Evolutionary conservation across 2,329 filamentous ascomycete genomes (phyloP), one percentile per base, ranked within the genome.

Genomic region (Neofusicoccum sp.): DNA sequence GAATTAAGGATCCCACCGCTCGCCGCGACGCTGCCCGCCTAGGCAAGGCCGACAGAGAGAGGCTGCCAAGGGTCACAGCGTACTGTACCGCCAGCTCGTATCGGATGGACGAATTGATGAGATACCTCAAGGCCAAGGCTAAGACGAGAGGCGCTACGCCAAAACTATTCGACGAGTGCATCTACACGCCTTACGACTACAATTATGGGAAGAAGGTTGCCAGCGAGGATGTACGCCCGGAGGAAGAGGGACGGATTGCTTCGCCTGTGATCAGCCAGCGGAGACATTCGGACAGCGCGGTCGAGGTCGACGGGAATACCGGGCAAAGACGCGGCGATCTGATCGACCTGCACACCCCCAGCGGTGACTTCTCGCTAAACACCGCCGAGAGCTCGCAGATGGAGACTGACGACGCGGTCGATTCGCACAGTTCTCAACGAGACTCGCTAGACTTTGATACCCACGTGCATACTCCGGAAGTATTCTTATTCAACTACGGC

Each of bases 401-500:
- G n/a, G 67, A 70, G 41, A 36, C 59, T 60, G 63, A 47, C 33
- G 63, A 64, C 45, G 58, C 62, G 7, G 58, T 61, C 43, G 73
- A 47, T 68, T 30, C 44, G 11, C 43, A 38, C 20, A 57, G 59
- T 36, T 48, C 49, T 9, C 49, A 33, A 26, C 59, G 43, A 47
- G 59, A 61, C 31, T 57, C 59, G n/a, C 82, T 85, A 4, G 90
- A 96, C 71, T 90, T 97, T 64, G 92, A 97, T 71, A 96, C 85
- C 2, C 84, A 89, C 49, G 89, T 98, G 3, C 91, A 97, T 75
- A 96, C 90, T 0, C 93, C 95, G 0, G 95, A 99, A 74, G 84
- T 97, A 2, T 99, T 99, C 73, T 82, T 99, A 11, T 99, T 98
- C 70, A 91, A 97, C 71, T 99, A 99, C 71, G 95, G 95, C 62